Evolutionary conservation across 306 rosid species (phyloP).

Genomic region (Astragalus membranaceus): DNA sequence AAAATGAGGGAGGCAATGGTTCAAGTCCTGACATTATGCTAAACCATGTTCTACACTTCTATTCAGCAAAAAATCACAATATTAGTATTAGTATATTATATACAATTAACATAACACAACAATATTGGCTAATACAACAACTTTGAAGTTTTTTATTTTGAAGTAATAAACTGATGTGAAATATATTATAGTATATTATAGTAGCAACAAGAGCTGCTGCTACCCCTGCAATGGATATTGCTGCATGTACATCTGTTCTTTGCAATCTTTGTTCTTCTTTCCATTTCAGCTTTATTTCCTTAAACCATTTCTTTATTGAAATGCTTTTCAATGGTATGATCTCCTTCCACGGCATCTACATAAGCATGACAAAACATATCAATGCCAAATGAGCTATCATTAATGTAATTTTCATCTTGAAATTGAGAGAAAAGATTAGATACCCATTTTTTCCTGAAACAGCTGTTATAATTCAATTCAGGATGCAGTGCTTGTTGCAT

Average conservation of each 20-base stretch:
- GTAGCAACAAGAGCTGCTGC: conserved; percentile 89
- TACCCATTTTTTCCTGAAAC: conserved; percentile 85
- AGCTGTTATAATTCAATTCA: conserved; percentile 75
- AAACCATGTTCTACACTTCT: no score
- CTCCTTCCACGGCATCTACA: conserved; percentile 85
- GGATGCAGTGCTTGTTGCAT: conserved; percentile 99
- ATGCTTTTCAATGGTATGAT: conserved; percentile 56
- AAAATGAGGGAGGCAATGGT: no score
- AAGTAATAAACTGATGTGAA: no score
- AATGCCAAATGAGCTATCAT: no score
- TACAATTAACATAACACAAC: no score
- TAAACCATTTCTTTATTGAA: conserved; percentile 84
- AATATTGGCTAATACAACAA: no score
- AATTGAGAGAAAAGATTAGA: conserved; percentile 4
- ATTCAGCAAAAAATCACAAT: no score
- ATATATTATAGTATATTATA: no score
- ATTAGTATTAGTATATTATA: no score
- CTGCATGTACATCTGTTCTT: conserved; percentile 91
- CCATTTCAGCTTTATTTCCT: conserved; percentile 58
- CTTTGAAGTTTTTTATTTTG: no score
- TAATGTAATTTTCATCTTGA: no score
- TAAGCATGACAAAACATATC: background rate
- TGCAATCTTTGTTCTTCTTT: conserved; percentile 76
- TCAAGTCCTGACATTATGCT: no score
- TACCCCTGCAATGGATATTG: conserved; percentile 80